Evolutionary conservation across 345 rosid genomes (phyloP).

Genomic region (thale cress (Arabidopsis thaliana)): TAIR10.1 NC_003075.7:17222001-17222500

Average conservation of each 20-base stretch:
- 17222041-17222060: constrained; percentile 47
- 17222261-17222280: constrained; percentile 66
- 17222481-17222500: constrained; percentile 91
- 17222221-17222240: constrained; percentile 79
- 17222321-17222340: constrained; percentile 74
- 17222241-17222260: constrained; percentile 75
- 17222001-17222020: constrained; percentile 50
- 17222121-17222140: not conserved
- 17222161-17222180: constrained; percentile 28
- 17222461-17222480: constrained; percentile 94
- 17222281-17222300: constrained; percentile 75
- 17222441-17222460: constrained; percentile 86
- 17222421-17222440: constrained; percentile 95
- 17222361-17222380: constrained; percentile 75
- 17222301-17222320: constrained; percentile 69
- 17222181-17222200: constrained; percentile 41
- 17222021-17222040: constrained; percentile 31
- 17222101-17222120: constrained; percentile 43
- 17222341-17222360: constrained; percentile 85
- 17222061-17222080: constrained; percentile 51
- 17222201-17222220: constrained; percentile 58
- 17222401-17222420: constrained; percentile 91
- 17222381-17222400: constrained; percentile 81
- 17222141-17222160: not conserved
- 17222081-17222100: constrained; percentile 46